Evolutionary conservation across 257 asterid genomes (phyloP).

Genomic region (Fraxinus quadrangulata): DNA sequence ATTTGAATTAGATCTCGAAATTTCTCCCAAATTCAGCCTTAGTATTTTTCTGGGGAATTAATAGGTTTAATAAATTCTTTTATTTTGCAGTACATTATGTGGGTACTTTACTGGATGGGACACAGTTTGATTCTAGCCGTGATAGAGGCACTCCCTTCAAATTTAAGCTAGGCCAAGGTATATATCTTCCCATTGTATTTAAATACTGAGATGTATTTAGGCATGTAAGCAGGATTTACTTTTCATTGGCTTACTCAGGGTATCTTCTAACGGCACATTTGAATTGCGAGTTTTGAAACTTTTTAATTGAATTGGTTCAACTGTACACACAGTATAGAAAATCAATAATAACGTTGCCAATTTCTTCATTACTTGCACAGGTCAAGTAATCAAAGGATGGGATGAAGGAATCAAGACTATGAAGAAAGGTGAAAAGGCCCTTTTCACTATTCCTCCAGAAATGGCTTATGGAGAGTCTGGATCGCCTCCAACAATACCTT

Average conservation of each 20-base stretch:
- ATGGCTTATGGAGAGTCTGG: conserved; percentile 65
- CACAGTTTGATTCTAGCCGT: conserved; percentile 55
- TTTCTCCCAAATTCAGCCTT: neutral
- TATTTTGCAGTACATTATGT: conserved; percentile 55
- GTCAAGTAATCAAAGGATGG: conserved; percentile 65
- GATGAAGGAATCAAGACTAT: conserved; percentile 62
- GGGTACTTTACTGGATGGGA: conserved; percentile 60
- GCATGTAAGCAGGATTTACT: neutral
- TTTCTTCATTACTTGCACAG: conserved; percentile 31
- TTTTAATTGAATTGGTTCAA: neutral
- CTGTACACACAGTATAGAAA: neutral
- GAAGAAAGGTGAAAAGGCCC: conserved; percentile 62
- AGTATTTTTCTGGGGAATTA: neutral
- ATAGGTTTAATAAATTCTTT: neutral
- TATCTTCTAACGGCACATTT: no score
- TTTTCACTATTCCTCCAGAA: conserved; percentile 55
- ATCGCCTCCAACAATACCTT: conserved; percentile 60
- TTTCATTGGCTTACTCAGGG: no score
- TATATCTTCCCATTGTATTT: neutral
- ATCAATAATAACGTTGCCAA: neutral
- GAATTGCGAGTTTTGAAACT: no score
- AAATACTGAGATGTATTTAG: neutral
- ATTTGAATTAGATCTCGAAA: neutral
- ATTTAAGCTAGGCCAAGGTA: conserved; percentile 59
- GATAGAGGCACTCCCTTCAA: conserved; percentile 46